These are phyloP conservation scores for Pyronema omphalodes DNA, from an alignment of 495 filamentous ascomycete genomes.

Conservation along the genomic window DNA sequence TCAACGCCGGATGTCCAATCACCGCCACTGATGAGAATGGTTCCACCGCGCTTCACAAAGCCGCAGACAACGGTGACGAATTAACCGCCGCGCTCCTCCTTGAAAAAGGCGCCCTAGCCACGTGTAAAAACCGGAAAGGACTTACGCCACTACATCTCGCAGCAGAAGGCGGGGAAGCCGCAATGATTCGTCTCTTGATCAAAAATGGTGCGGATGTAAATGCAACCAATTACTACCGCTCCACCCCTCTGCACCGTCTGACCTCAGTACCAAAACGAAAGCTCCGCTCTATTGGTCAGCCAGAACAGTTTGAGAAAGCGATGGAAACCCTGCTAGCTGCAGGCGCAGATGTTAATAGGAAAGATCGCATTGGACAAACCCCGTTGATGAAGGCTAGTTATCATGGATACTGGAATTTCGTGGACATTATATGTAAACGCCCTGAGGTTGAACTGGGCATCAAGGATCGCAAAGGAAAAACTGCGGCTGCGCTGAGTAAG, in stretches of 20 bases:
- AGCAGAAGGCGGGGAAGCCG: not conserved
- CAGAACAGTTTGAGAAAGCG: not conserved
- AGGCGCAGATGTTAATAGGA: not conserved
- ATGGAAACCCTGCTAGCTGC: not conserved
- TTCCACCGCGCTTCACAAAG: not conserved
- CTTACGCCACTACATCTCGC: not conserved
- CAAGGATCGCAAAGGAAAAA: not conserved
- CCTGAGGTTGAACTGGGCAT: not conserved
- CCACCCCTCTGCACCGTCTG: not conserved
- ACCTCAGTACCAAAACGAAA: not conserved
- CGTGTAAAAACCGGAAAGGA: not conserved
- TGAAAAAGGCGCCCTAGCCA: not conserved
- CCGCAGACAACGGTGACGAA: not conserved
- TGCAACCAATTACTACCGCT: constrained; percentile 1
- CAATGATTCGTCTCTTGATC: not conserved
- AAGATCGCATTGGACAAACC: not conserved
- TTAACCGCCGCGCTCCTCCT: not conserved
- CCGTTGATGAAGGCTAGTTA: not conserved
- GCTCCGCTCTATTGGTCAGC: not conserved
- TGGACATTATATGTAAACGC: not conserved
- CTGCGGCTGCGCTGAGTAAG: not conserved
- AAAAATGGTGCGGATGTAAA: not conserved
- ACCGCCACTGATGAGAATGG: not conserved
- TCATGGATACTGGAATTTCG: not conserved
- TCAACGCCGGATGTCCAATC: not conserved